Conservation (phyloP, 495 filamentous ascomycete species). For the Neurospora intermedia region DNA sequence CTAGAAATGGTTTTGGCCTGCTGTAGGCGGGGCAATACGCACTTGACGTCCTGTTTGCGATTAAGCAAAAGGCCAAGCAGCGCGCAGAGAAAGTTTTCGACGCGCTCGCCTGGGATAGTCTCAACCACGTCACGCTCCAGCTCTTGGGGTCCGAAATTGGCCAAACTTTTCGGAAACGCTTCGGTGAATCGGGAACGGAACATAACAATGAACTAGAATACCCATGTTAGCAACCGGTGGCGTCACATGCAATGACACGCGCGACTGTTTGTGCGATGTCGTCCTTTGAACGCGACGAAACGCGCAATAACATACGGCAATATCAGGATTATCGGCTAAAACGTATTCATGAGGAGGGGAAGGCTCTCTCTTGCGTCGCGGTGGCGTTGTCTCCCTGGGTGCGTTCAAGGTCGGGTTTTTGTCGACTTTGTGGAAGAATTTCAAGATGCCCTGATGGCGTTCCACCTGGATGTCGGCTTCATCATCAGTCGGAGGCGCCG, state of each 20-base stretch:
- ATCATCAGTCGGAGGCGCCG: conserved; percentile 41
- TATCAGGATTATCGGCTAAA: conserved; percentile 74
- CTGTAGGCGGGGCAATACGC: conserved; percentile 33
- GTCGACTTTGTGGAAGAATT: conserved; percentile 46
- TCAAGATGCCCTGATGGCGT: conserved; percentile 41
- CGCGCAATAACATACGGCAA: conserved; percentile 58
- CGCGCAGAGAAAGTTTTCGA: conserved; percentile 82
- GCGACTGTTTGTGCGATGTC: conserved; percentile 30
- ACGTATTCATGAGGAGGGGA: conserved; percentile 86
- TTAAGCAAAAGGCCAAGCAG: conserved; percentile 81
- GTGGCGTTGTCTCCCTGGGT: conserved; percentile 45
- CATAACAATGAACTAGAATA: conserved; percentile 83
- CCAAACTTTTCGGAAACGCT: conserved; percentile 71
- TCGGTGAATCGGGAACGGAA: conserved; percentile 90
- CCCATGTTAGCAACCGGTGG: conserved; percentile 14
- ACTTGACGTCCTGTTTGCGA: conserved; percentile 98
- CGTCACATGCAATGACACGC: conserved; percentile 22
- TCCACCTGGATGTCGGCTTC: conserved; percentile 39
- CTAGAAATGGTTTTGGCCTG: not conserved
- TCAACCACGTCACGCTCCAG: conserved; percentile 79
- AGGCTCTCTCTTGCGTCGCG: conserved; percentile 61
- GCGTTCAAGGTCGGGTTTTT: conserved; percentile 23
- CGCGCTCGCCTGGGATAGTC: conserved; percentile 63
- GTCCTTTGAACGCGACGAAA: conserved; percentile 18
- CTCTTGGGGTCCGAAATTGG: conserved; percentile 90